Percentiles rank a stretch among this genome's conserved stretches.
phyloP scores from a whole-genome alignment of 2,329 filamentous ascomycete genomes.

The Apiospora koreana region DNA sequence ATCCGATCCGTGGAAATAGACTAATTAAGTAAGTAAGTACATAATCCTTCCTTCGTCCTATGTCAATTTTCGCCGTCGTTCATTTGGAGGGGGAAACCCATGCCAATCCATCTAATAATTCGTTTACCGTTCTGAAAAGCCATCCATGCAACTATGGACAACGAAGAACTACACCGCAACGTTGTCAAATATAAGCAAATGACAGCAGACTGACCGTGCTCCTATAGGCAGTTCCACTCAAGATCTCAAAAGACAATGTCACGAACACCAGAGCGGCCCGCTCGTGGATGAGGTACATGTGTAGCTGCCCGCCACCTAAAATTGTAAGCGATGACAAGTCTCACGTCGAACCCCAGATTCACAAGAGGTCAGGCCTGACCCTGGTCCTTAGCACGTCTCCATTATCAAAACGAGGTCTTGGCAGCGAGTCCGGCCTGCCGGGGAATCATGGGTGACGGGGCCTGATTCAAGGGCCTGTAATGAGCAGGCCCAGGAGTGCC shows the following conservation, averaged over 20 bases:
- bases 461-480: conserved; percentile 8
- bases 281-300: background rate
- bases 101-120: background rate
- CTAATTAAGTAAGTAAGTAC: too few relatives aligned
- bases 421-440: conserved; percentile 7
- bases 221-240: background rate
- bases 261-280: background rate
- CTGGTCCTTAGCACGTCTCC: background rate
- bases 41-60: background rate
- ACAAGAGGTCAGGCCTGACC: conserved; percentile 6
- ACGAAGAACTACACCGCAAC: background rate
- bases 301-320: conserved; percentile 2
- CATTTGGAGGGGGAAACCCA: background rate
- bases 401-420: conserved; percentile 10
- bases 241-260: background rate
- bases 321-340: conserved; percentile 11
- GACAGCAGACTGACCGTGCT: background rate
- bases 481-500: background rate
- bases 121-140: background rate
- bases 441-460: conserved; percentile 9
- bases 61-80: background rate
- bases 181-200: background rate
- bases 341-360: conserved; percentile 12
- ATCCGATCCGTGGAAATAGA: background rate
- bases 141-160: background rate